Percentiles rank a stretch among this genome's conserved stretches.
Conservation (phyloP, 2,329 filamentous ascomycete genomes). For the Cercospora janseana region DNA sequence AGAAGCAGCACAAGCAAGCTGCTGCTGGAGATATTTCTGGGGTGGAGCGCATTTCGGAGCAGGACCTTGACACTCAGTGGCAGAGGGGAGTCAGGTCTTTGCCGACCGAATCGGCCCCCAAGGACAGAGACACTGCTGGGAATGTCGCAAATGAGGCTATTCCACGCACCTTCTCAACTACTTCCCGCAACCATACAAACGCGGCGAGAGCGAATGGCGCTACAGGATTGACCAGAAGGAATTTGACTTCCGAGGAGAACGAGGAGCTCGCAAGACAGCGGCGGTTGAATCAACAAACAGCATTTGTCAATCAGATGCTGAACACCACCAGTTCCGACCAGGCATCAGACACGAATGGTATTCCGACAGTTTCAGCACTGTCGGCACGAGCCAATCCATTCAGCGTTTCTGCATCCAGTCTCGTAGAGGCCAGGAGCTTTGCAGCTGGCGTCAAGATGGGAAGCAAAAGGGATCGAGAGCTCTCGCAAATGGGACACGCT, state of each 20-base stretch:
- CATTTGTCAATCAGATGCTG: not conserved
- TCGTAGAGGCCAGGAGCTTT: conserved; percentile 17
- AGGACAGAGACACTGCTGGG: no score
- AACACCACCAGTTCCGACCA: not conserved
- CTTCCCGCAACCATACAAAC: no score
- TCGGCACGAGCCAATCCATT: conserved; percentile 9
- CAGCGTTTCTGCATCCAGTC: conserved; percentile 10
- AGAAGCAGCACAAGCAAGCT: not conserved
- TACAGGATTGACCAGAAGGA: no score
- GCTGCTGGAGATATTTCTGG: not conserved
- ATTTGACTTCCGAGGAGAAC: not conserved
- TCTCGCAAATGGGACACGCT: not conserved
- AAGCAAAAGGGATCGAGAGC: not conserved
- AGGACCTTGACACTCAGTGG: no score
- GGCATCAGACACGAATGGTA: not conserved
- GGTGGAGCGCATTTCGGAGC: no score
- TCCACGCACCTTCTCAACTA: no score
- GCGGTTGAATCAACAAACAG: not conserved
- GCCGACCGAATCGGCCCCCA: no score
- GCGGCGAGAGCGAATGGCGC: no score
- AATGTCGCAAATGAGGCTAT: no score
- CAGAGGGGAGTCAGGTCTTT: no score
- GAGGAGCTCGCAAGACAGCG: not conserved
- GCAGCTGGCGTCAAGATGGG: conserved; percentile 8
- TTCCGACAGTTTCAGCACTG: not conserved